Evolutionary conservation across 2,329 filamentous ascomycete genomes (phyloP).

Genomic region (Claviceps sp.): DNA sequence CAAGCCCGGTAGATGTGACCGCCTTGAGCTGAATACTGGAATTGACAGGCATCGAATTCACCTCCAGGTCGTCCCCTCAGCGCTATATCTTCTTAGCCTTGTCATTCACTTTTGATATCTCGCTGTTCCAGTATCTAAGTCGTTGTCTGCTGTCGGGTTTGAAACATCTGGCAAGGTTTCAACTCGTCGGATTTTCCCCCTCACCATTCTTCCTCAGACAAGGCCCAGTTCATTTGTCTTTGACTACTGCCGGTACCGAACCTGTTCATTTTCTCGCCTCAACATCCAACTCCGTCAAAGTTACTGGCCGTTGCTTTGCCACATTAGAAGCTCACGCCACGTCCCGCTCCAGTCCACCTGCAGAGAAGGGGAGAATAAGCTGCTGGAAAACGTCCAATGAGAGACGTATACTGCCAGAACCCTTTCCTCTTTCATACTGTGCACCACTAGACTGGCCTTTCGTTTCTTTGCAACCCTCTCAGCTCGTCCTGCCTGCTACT

Average conservation of each 20-base stretch:
- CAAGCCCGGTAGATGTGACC: constrained; percentile 5
- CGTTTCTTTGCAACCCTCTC: background rate
- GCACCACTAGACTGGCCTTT: background rate
- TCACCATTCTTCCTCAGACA: background rate
- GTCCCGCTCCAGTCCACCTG: constrained; percentile 1
- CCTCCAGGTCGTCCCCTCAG: background rate
- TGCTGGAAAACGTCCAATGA: constrained; percentile 3
- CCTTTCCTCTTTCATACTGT: background rate
- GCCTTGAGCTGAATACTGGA: constrained; percentile 6
- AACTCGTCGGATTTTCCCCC: background rate
- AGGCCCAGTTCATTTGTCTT: background rate
- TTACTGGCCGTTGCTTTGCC: constrained; percentile 1
- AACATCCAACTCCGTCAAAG: background rate
- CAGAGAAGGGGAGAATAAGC: constrained; percentile 4
- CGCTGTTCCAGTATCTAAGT: background rate
- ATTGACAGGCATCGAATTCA: constrained; percentile 1
- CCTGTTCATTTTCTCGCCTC: background rate
- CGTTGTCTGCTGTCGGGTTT: background rate
- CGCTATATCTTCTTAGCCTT: background rate
- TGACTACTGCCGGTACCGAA: background rate
- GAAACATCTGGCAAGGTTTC: background rate
- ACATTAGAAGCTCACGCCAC: constrained; percentile 5
- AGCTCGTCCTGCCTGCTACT: background rate
- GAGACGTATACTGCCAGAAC: constrained; percentile 2
- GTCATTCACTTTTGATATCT: background rate